These are phyloP conservation scores for Sicyos baderoa DNA, from an alignment of 306 rosid species.

Conservation along the genomic window DNA sequence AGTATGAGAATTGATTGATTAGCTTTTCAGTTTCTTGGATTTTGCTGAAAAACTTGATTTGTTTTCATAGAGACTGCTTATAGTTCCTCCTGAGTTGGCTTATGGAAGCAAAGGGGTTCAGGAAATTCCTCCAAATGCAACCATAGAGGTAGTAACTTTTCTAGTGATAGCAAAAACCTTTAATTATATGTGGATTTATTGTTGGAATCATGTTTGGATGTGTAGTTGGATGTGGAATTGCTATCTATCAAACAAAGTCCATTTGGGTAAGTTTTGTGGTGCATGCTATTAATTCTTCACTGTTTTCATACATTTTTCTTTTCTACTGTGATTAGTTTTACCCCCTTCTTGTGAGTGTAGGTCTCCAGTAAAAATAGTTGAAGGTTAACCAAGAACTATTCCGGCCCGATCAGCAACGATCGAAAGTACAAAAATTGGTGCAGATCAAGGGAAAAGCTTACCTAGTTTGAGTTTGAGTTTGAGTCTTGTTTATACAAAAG, in stretches of 20 bases:
- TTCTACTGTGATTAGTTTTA: neutral
- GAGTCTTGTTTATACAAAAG: too few species aligned
- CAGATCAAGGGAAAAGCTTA: neutral
- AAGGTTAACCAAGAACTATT: conserved; percentile 38
- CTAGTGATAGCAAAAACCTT: too few species aligned
- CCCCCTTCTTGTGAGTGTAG: conserved; percentile 31
- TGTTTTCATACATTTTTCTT: neutral
- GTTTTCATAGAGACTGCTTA: conserved; percentile 54
- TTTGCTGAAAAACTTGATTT: neutral
- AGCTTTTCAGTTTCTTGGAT: too few species aligned
- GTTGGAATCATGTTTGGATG: conserved; percentile 10
- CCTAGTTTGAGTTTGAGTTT: too few species aligned
- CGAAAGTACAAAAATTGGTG: neutral
- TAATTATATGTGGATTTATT: conserved; percentile 15
- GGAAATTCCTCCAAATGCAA: conserved; percentile 96
- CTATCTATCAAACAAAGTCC: conserved; percentile 88
- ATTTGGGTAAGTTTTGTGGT: conserved; percentile 65
- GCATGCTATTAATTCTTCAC: conserved; percentile 1
- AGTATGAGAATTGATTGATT: conserved; percentile 9
- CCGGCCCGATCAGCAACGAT: neutral
- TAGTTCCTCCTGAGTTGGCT: conserved; percentile 91
- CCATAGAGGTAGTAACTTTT: conserved; percentile 56
- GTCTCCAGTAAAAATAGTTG: conserved; percentile 71
- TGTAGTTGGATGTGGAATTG: conserved; percentile 80
- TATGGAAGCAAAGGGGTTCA: conserved; percentile 85